Conservation (phyloP, 768 basidiomycete species). For the Suillus plorans region DNA sequence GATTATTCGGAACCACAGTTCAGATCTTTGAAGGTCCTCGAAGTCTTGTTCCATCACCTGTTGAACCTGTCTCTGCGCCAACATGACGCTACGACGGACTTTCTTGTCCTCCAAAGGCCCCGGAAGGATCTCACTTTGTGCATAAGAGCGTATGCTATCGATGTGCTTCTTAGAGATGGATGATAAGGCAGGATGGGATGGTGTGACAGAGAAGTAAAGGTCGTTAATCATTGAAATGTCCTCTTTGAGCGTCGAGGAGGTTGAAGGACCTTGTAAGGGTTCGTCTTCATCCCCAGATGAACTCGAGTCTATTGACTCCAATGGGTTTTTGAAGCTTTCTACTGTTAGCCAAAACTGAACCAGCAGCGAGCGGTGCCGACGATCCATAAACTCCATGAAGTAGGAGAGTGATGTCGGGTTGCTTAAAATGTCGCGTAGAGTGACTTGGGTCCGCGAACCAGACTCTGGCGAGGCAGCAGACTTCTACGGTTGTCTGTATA, state of each 20-base stretch:
- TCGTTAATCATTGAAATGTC: slow-evolving; percentile 90
- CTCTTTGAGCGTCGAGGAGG: slow-evolving; percentile 67
- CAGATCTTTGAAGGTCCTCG: slow-evolving; percentile 82
- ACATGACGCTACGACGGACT: slow-evolving; percentile 76
- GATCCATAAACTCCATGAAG: slow-evolving; percentile 98
- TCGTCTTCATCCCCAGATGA: slow-evolving; percentile 61
- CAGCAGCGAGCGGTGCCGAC: slow-evolving; percentile 75
- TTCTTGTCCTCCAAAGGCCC: slow-evolving; percentile 44
- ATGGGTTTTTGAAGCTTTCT: slow-evolving; percentile 95
- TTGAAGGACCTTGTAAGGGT: slow-evolving; percentile 54
- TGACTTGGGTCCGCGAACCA: slow-evolving; percentile 46
- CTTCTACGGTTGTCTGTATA: slow-evolving; percentile 21
- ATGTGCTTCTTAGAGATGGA: slow-evolving; percentile 71
- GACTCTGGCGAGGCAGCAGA: slow-evolving; percentile 44
- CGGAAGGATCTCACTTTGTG: slow-evolving; percentile 45
- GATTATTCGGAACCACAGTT: slow-evolving; percentile 89
- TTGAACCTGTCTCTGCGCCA: slow-evolving; percentile 84
- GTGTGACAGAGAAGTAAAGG: slow-evolving; percentile 72
- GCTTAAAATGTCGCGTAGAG: slow-evolving; percentile 76
- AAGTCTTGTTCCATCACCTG: slow-evolving; percentile 91
- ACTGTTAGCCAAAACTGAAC: slow-evolving; percentile 98
- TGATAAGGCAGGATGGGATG: slow-evolving; percentile 56
- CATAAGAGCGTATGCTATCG: slow-evolving; percentile 67
- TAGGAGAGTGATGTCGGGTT: slow-evolving; percentile 92
- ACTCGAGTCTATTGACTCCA: slow-evolving; percentile 73